Percentiles rank a stretch among this genome's conserved stretches.
Conservation (phyloP, 2,329 filamentous ascomycete genomes). For the Apiospora hydei region DNA sequence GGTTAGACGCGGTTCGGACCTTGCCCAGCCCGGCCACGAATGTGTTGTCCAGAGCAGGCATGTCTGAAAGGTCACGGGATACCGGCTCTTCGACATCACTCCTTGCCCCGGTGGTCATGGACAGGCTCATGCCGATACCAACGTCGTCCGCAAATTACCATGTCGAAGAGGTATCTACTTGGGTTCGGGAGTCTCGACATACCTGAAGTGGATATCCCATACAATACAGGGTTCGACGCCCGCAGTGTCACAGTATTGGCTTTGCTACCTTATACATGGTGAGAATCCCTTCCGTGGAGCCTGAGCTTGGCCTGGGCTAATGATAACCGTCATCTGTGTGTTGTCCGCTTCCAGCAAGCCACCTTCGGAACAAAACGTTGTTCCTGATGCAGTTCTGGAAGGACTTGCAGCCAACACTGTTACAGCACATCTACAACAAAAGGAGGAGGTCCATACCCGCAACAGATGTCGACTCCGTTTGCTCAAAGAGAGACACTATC, state of each 20-base stretch:
- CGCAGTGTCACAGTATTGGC: constrained; percentile 4
- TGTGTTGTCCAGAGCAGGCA: constrained; percentile 34
- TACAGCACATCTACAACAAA: constrained; percentile 34
- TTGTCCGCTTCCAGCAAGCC: constrained; percentile 41
- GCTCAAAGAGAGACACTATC: not conserved
- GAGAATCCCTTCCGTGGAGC: constrained; percentile 22
- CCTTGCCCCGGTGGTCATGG: not conserved
- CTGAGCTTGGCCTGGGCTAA: constrained; percentile 36
- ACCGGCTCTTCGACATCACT: not conserved
- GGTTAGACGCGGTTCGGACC: constrained; percentile 42
- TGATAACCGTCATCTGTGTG: constrained; percentile 29
- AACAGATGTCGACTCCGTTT: not conserved
- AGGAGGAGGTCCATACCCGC: not conserved
- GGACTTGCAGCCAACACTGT: constrained; percentile 40
- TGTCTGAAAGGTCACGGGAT: constrained; percentile 41
- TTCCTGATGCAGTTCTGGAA: constrained; percentile 32
- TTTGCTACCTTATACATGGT: not conserved
- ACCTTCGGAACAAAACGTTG: constrained; percentile 39
- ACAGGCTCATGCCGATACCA: not conserved
- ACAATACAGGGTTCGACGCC: constrained; percentile 6
- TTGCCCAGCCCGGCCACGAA: constrained; percentile 30
- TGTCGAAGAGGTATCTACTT: not conserved
- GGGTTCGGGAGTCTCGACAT: not conserved
- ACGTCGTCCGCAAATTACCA: not conserved
- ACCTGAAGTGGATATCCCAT: not conserved